Percentiles rank a stretch among this genome's conserved stretches.
phyloP scores from a whole-genome alignment of 2,329 filamentous ascomycete genomes.

The Colletotrichum lentis region DNA sequence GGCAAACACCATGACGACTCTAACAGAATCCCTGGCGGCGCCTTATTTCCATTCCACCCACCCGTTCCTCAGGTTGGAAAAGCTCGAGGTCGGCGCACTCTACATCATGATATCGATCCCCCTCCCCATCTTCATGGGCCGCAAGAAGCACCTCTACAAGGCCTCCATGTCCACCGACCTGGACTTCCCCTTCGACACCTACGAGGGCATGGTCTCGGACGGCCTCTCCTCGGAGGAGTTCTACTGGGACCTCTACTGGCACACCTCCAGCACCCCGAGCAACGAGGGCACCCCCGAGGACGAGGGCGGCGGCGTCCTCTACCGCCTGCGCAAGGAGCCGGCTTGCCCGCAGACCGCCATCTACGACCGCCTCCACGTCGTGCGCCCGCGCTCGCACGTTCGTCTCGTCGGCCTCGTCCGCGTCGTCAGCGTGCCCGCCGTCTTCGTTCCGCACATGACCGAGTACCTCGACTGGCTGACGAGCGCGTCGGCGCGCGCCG shows the following conservation, averaged over 20 bases:
- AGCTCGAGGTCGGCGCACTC: constrained; percentile 29
- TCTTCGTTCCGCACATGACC: constrained; percentile 40
- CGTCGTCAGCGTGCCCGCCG: constrained; percentile 41
- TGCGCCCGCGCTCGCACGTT: constrained; percentile 28
- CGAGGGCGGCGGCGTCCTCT: constrained; percentile 18
- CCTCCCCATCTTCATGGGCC: constrained; percentile 27
- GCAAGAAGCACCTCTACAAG: constrained; percentile 19
- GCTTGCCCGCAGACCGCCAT: constrained; percentile 4
- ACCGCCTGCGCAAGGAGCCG: constrained; percentile 26
- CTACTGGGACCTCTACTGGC: constrained; percentile 50
- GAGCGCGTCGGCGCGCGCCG: constrained; percentile 39
- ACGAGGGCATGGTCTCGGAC: constrained; percentile 40
- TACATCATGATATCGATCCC: constrained; percentile 37
- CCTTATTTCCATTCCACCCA: constrained; percentile 26
- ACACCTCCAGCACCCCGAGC: constrained; percentile 39
- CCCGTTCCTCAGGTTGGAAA: neutral
- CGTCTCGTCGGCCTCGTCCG: constrained; percentile 46
- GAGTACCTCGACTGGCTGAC: constrained; percentile 48
- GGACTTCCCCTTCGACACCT: constrained; percentile 26
- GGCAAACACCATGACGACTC: neutral
- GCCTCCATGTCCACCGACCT: constrained; percentile 27
- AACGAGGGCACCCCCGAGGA: constrained; percentile 13
- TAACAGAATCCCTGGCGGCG: neutral
- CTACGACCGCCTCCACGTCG: constrained; percentile 23
- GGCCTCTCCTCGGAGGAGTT: constrained; percentile 45